phyloP scores from a whole-genome alignment of 495 filamentous ascomycete species.

The Cercophora newfieldiana region DNA sequence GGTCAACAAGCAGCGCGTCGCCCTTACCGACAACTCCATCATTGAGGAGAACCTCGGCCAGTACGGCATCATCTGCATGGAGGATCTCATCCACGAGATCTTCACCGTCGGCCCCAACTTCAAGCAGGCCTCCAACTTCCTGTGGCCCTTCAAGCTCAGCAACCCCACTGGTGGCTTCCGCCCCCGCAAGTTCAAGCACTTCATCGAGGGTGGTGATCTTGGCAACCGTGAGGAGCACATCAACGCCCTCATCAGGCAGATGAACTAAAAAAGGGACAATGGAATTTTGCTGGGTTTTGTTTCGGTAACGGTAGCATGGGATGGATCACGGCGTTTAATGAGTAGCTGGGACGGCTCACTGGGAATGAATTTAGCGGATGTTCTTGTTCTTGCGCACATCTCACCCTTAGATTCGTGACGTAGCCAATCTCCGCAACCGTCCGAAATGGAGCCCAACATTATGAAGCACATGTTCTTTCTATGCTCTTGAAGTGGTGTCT shows the following conservation, averaged over 20 bases:
- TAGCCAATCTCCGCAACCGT: constrained; percentile 21
- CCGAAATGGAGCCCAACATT: background rate
- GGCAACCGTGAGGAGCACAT: constrained; percentile 99
- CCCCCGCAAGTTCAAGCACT: constrained; percentile 97
- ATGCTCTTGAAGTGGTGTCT: background rate
- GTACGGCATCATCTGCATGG: constrained; percentile 98
- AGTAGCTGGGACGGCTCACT: constrained; percentile 24
- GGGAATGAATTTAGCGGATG: constrained; percentile 39
- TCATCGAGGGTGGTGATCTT: constrained; percentile 96
- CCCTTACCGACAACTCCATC: constrained; percentile 95
- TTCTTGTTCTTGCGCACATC: constrained; percentile 25
- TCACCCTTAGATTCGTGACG: constrained; percentile 26
- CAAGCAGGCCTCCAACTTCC: constrained; percentile 99
- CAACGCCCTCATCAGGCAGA: constrained; percentile 92
- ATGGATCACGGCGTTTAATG: constrained; percentile 40
- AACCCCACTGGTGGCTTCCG: constrained; percentile 96
- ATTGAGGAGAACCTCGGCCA: constrained; percentile 96
- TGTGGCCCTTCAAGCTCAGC: constrained; percentile 99
- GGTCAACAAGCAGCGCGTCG: constrained; percentile 92
- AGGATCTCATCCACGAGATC: constrained; percentile 99
- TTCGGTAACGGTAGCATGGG: constrained; percentile 37
- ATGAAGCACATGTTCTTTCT: background rate
- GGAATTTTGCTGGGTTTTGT: constrained; percentile 37
- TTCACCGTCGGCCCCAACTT: constrained; percentile 98
- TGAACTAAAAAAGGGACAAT: constrained; percentile 70